A percentile compares a stretch with the other conserved stretches of the same genome.
Evolutionary conservation across 441 rosid species (phyloP).

Genomic region (Metrosideros polymorpha): DNA sequence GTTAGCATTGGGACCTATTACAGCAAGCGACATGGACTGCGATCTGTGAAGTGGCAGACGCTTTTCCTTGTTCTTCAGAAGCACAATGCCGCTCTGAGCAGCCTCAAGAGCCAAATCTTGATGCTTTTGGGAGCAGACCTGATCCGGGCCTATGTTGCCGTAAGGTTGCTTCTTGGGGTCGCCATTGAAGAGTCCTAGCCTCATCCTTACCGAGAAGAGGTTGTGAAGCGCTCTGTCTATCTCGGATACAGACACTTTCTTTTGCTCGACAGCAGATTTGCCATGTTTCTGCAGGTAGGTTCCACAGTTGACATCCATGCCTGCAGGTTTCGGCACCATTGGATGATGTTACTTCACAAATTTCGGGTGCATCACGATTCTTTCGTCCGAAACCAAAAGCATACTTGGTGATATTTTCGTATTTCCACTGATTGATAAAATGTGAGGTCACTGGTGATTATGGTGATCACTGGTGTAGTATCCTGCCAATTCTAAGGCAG

Average conservation of each 20-base stretch:
- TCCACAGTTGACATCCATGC: slow-evolving; percentile 77
- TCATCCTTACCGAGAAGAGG: slow-evolving; percentile 66
- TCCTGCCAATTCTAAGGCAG: neutral
- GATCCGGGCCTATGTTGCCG: slow-evolving; percentile 46
- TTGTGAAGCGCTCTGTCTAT: slow-evolving; percentile 66
- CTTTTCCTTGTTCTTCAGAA: slow-evolving; percentile 9
- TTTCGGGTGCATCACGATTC: neutral
- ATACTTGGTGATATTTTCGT: neutral
- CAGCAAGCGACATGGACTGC: slow-evolving; percentile 36
- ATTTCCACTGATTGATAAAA: neutral
- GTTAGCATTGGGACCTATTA: slow-evolving; percentile 76
- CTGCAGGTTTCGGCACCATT: slow-evolving; percentile 14
- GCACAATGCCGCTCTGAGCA: slow-evolving; percentile 75
- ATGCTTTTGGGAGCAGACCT: slow-evolving; percentile 60
- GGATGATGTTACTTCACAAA: neutral
- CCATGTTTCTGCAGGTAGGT: slow-evolving; percentile 51
- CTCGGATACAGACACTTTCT: slow-evolving; percentile 42
- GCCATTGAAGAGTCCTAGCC: slow-evolving; percentile 80
- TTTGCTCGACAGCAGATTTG: slow-evolving; percentile 54
- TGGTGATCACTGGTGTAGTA: neutral
- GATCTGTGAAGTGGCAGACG: slow-evolving; percentile 34
- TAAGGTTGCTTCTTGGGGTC: slow-evolving; percentile 43
- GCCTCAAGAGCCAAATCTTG: slow-evolving; percentile 73
- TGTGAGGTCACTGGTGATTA: neutral
- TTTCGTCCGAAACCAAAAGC: neutral